phyloP scores from a whole-genome alignment of 2,329 filamentous ascomycete genomes.

The Zymoseptoria passerinii region DNA sequence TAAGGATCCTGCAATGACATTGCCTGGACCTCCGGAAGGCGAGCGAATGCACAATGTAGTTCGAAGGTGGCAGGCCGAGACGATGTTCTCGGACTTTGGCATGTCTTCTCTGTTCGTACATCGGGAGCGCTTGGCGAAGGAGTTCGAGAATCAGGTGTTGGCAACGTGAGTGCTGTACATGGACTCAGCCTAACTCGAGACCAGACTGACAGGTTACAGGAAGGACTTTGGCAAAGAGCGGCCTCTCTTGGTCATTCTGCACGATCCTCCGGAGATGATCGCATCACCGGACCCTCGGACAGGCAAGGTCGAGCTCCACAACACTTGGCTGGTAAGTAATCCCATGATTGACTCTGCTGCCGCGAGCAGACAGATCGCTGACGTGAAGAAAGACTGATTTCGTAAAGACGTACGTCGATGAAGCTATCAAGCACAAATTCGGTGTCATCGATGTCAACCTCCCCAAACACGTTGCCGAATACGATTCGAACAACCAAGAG shows the following conservation, averaged over 20 bases:
- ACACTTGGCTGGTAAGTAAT: slow-evolving; percentile 71
- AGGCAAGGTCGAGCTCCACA: slow-evolving; percentile 69
- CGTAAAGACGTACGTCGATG: slow-evolving; percentile 71
- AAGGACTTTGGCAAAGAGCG: slow-evolving; percentile 57
- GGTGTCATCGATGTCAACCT: slow-evolving; percentile 88
- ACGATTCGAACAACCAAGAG: slow-evolving; percentile 31
- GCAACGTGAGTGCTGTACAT: slow-evolving; percentile 24
- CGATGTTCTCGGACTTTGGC: slow-evolving; percentile 60
- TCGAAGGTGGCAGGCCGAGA: slow-evolving; percentile 64
- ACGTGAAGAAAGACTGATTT: slow-evolving; percentile 62
- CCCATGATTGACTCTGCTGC: slow-evolving; percentile 23
- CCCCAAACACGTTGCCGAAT: slow-evolving; percentile 63
- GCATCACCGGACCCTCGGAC: slow-evolving; percentile 44
- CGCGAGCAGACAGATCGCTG: slow-evolving; percentile 30
- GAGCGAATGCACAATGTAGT: slow-evolving; percentile 72
- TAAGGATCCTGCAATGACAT: slow-evolving; percentile 37
- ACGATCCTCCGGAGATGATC: slow-evolving; percentile 52
- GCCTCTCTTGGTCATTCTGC: slow-evolving; percentile 75
- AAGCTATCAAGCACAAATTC: slow-evolving; percentile 69
- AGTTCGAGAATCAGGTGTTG: slow-evolving; percentile 26
- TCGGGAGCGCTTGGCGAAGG: slow-evolving; percentile 44
- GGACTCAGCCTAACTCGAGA: neutral
- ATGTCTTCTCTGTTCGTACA: slow-evolving; percentile 79
- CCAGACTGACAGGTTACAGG: slow-evolving; percentile 30
- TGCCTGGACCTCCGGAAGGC: slow-evolving; percentile 34